Base-by-base conservation (phyloP, 139 green algal species). In the Asterochloris sp. region DNA sequence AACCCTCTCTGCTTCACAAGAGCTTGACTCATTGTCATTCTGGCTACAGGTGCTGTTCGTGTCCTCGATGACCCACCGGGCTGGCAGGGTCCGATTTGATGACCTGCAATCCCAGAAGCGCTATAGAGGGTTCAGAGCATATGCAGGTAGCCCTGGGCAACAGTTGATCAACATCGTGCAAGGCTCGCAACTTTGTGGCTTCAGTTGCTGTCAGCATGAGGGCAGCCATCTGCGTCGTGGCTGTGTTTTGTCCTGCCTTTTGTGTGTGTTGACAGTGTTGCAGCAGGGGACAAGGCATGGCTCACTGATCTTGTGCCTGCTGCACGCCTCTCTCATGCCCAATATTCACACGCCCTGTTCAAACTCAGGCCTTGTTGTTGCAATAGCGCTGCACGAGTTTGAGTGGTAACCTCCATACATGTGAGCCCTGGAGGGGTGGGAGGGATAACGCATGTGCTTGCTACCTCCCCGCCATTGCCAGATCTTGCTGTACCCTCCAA, bases 41-140 rank as follows among this genome's bases (percentile, higher is more conserved):
- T 26, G 85, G 82, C 54, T 87, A 74, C 11, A 79, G 89, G 74
- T 93, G 63, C 83, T 93, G 17, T 83, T 93, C 78, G 76, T 93
- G 16, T 88, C 82, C 4, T 86, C 76, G 4, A 79, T 91, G 13
- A 91, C 87, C 14, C 87, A 93, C 75, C 78, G 85, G 21, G 88
- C 84, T 24, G 89, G 87, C 54, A 67, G 64, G 13, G 63, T 88
- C 73, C 79, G 88, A 54, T 91, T 88, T 85, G 47, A 81, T 15
- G 89, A 93, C 78, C 86, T 88, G 69, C 76, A 89, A 21, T 62
- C 77, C 26, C 21, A 26, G 9, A 61, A 74, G 26, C 21, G 27
- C 15, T 80, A 80, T 47, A 80, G 60, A 54, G 76, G 76, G 26
- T 80, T 80, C 76, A 61, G 68, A 28, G n/a, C 60, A 29, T 80